Conservation (phyloP, 768 basidiomycete species). For the Psilocybe sp. region DNA sequence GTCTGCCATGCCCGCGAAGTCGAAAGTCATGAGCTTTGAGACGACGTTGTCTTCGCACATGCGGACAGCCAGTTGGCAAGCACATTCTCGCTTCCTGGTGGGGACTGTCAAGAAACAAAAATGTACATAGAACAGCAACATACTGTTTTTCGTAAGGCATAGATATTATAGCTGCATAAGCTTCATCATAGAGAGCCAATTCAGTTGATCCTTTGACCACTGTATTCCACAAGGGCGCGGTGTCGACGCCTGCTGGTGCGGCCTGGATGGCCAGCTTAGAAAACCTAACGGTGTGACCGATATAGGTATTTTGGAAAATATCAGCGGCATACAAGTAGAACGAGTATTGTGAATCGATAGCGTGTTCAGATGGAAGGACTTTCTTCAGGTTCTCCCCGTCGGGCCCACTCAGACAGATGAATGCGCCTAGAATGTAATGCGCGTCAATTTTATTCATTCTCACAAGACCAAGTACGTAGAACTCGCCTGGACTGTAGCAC, state of each 20-base stretch:
- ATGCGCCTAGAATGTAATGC: conserved; percentile 28
- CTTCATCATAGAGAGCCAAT: conserved; percentile 78
- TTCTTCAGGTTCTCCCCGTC: conserved; percentile 60
- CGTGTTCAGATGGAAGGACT: conserved; percentile 56
- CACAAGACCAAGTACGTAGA: conserved; percentile 6
- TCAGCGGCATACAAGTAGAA: conserved; percentile 78
- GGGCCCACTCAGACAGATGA: too few species aligned
- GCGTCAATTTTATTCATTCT: conserved; percentile 29
- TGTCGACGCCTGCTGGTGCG: conserved; percentile 50
- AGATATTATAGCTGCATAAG: conserved; percentile 75
- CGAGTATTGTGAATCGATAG: conserved; percentile 59
- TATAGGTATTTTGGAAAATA: conserved; percentile 64
- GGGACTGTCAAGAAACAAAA: conserved; percentile 5
- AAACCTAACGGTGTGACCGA: conserved; percentile 69
- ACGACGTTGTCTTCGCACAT: conserved; percentile 92
- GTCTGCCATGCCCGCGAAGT: conserved; percentile 79
- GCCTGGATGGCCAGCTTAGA: conserved; percentile 78
- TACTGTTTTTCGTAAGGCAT: conserved; percentile 78
- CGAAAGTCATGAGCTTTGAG: conserved; percentile 73
- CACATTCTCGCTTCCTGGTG: conserved; percentile 75
- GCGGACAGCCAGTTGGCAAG: conserved; percentile 78
- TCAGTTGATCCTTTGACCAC: conserved; percentile 76
- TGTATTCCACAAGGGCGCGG: conserved; percentile 73
- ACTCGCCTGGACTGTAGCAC: conserved; percentile 58
- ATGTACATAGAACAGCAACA: conserved; percentile 29